Percentiles rank a stretch among this genome's conserved stretches.
Evolutionary conservation across 1,284 basidiomycete genomes (phyloP).

Genomic region (Spongispora temasekensis): DNA sequence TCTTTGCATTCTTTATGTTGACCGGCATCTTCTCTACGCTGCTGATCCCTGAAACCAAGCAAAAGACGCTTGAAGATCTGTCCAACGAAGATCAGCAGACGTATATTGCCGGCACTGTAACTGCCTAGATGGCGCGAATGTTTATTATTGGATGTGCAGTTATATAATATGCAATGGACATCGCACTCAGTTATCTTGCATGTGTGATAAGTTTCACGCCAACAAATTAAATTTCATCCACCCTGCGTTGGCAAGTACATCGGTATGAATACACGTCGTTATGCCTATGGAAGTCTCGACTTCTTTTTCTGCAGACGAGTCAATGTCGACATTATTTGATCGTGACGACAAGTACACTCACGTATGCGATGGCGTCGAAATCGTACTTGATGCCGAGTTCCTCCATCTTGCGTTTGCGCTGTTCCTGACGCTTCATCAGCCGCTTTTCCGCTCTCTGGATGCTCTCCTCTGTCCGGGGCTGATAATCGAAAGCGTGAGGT

Average conservation of each 20-base stretch:
- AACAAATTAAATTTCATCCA: too few species aligned
- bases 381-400: constrained; percentile 90
- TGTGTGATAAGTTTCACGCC: constrained; percentile 1
- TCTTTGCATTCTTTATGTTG: constrained; percentile 61
- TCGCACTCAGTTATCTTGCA: not conserved
- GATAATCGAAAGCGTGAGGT: not conserved
- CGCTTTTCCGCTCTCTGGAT: constrained; percentile 68
- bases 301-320: constrained; percentile 34
- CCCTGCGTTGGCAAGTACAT: too few species aligned
- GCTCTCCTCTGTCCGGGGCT: constrained; percentile 79
- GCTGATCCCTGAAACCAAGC: constrained; percentile 63
- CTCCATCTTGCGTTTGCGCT: constrained; percentile 78
- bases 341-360: constrained; percentile 37
- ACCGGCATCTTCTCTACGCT: constrained; percentile 63
- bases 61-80: constrained; percentile 55
- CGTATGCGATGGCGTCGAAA: constrained; percentile 74
- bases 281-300: too few species aligned
- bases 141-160: not conserved
- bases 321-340: not conserved
- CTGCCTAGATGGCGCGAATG: constrained; percentile 13
- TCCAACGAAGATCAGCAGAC: constrained; percentile 52
- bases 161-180: constrained; percentile 10
- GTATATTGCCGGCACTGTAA: constrained; percentile 41
- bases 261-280: too few species aligned
- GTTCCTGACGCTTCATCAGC: constrained; percentile 76